Conservation (phyloP, 495 filamentous ascomycete species). For the Xylaria curta region DNA sequence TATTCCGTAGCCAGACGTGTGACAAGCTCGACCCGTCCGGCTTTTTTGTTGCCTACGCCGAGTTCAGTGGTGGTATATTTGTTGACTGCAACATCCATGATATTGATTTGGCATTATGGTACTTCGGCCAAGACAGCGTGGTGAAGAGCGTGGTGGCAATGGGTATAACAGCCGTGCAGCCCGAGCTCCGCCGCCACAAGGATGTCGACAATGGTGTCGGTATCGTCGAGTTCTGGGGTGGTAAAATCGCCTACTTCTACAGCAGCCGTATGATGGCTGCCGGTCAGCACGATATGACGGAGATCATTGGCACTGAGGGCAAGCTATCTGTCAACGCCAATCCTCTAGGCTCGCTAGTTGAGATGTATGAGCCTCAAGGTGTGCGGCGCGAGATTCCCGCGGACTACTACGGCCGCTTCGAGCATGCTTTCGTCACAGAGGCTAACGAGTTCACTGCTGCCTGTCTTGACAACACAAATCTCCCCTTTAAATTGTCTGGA, state of each 20-base stretch:
- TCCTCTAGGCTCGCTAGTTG: slow-evolving; percentile 59
- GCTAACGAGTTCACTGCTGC: slow-evolving; percentile 64
- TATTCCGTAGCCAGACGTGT: slow-evolving; percentile 64
- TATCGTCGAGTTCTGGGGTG: slow-evolving; percentile 67
- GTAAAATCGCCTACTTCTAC: slow-evolving; percentile 67
- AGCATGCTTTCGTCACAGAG: slow-evolving; percentile 67
- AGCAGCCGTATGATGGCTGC: slow-evolving; percentile 66
- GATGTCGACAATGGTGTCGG: slow-evolving; percentile 70
- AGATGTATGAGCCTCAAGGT: slow-evolving; percentile 55
- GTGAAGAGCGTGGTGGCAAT: slow-evolving; percentile 59
- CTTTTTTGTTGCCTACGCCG: slow-evolving; percentile 64
- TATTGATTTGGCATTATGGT: slow-evolving; percentile 65
- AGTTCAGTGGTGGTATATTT: slow-evolving; percentile 62
- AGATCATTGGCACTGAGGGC: slow-evolving; percentile 68
- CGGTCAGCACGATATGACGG: slow-evolving; percentile 68
- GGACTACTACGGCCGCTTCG: slow-evolving; percentile 67
- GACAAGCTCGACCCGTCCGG: slow-evolving; percentile 62
- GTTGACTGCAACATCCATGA: slow-evolving; percentile 66
- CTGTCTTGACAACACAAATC: slow-evolving; percentile 56
- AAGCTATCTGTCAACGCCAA: slow-evolving; percentile 64
- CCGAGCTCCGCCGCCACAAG: slow-evolving; percentile 62
- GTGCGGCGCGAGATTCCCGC: slow-evolving; percentile 62
- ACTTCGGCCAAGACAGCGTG: slow-evolving; percentile 56
- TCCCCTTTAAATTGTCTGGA: slow-evolving; percentile 61
- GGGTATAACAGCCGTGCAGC: slow-evolving; percentile 67